A percentile compares a stretch with the other conserved stretches of the same genome.
These are phyloP conservation scores for Xerophyta viscosa DNA, from an alignment of 106 monocot genomes.

Conservation along the genomic window DNA sequence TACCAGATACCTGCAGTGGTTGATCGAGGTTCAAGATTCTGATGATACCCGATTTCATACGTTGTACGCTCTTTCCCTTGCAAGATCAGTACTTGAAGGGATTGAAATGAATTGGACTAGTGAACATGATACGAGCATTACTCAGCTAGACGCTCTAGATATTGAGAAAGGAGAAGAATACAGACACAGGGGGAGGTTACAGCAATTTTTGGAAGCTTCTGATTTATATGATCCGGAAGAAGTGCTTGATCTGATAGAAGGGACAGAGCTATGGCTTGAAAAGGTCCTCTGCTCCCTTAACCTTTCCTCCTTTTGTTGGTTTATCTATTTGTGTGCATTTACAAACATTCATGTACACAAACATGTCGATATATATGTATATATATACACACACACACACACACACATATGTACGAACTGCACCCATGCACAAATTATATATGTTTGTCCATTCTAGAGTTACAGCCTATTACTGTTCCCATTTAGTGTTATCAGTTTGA, in stretches of 20 bases:
- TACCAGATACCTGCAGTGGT: conserved; percentile 93
- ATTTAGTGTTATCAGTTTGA: no score
- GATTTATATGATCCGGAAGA: conserved; percentile 95
- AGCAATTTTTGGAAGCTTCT: conserved; percentile 77
- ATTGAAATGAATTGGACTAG: conserved; percentile 13
- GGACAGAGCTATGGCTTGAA: conserved; percentile 86
- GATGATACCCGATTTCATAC: conserved; percentile 86
- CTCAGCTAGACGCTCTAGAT: conserved; percentile 12
- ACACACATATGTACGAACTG: no score
- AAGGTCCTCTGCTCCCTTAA: conserved; percentile 41
- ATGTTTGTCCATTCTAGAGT: no score
- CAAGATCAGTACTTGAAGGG: conserved; percentile 61
- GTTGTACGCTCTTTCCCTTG: conserved; percentile 91
- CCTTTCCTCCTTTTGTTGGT: conserved; percentile 5
- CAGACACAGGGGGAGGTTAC: conserved; percentile 59
- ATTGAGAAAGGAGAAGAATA: conserved; percentile 10
- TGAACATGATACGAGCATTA: conserved; percentile 7
- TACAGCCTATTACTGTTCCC: no score
- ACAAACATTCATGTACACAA: no score
- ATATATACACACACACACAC: no score
- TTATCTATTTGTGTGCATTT: background rate
- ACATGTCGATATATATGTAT: no score
- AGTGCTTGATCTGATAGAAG: conserved; percentile 75
- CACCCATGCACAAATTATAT: no score
- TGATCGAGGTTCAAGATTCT: conserved; percentile 90